These are phyloP conservation scores for Cladosporium sp. DNA, from an alignment of 2,329 filamentous ascomycete species.

Conservation along the genomic window DNA sequence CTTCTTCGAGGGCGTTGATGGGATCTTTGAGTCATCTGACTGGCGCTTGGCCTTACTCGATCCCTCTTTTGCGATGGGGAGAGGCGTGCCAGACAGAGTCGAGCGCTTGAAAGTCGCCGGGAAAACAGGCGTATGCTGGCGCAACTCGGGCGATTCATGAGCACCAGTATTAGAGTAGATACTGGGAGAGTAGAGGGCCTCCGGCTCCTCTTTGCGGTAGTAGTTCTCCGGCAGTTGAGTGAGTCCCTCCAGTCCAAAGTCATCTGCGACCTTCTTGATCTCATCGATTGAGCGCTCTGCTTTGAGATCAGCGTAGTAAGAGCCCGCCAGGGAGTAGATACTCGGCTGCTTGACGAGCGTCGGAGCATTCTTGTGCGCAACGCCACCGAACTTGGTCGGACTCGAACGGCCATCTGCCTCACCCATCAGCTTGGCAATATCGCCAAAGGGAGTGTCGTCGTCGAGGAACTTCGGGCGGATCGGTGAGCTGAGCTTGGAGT, in stretches of 20 bases:
- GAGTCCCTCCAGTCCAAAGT: conserved; percentile 28
- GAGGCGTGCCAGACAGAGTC: too few species aligned
- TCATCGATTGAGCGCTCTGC: conserved; percentile 23
- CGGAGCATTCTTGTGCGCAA: conserved; percentile 19
- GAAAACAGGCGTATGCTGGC: too few species aligned
- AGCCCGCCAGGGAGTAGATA: conserved; percentile 28
- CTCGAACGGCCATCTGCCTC: conserved; percentile 18
- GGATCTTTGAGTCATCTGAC: too few species aligned
- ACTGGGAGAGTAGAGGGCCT: conserved; percentile 27
- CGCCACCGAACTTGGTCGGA: conserved; percentile 24
- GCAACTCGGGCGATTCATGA: too few species aligned
- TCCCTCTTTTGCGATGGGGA: too few species aligned
- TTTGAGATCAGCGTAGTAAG: conserved; percentile 24
- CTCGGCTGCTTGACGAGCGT: conserved; percentile 27
- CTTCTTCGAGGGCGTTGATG: too few species aligned
- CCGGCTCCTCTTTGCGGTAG: conserved; percentile 14
- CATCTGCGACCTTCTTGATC: conserved; percentile 25
- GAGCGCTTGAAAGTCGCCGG: too few species aligned
- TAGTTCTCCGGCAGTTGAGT: conserved; percentile 23
- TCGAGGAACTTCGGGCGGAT: not conserved
- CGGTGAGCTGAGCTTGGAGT: not conserved
- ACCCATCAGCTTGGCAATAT: conserved; percentile 16
- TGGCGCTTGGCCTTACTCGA: too few species aligned
- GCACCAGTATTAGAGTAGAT: conserved; percentile 21
- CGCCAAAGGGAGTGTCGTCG: not conserved